phyloP scores from a whole-genome alignment of 2,329 filamentous ascomycete species.

The Colletotrichum tamarilloi region DNA sequence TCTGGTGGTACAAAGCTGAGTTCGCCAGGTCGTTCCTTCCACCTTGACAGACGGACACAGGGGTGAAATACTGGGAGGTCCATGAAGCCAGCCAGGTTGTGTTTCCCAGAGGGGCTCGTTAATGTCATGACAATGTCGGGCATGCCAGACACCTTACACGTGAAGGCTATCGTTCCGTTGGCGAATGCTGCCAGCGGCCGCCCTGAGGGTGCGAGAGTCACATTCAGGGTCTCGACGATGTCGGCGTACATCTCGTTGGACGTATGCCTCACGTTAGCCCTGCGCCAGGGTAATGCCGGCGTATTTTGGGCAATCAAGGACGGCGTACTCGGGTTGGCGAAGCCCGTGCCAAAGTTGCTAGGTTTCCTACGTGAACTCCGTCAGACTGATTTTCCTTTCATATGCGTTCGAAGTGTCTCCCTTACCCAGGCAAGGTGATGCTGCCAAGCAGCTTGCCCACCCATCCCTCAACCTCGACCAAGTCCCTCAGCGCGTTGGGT shows the following conservation, averaged over 20 bases:
- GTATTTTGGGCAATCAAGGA: constrained; percentile 58
- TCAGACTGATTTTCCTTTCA: constrained; percentile 1
- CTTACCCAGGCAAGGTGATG: constrained; percentile 82
- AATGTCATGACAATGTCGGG: constrained; percentile 89
- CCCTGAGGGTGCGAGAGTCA: constrained; percentile 91
- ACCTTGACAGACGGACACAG: constrained; percentile 89
- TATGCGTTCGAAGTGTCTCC: neutral
- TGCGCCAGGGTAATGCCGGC: constrained; percentile 83
- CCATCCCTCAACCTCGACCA: constrained; percentile 91
- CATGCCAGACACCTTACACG: constrained; percentile 92
- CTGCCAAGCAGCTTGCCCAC: constrained; percentile 90
- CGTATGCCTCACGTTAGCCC: constrained; percentile 92
- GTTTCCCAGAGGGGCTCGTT: constrained; percentile 83
- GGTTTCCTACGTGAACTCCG: constrained; percentile 49
- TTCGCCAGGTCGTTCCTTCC: constrained; percentile 89
- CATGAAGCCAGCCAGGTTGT: constrained; percentile 79
- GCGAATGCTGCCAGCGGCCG: constrained; percentile 87
- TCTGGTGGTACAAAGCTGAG: constrained; percentile 97
- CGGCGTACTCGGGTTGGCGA: constrained; percentile 51
- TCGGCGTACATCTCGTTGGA: constrained; percentile 98
- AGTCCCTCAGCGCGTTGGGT: constrained; percentile 89
- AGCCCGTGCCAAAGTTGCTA: constrained; percentile 48
- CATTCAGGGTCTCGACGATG: constrained; percentile 87
- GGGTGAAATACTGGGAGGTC: constrained; percentile 96
- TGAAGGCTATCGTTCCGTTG: constrained; percentile 94